A percentile compares a stretch with the other conserved stretches of the same genome.
These are phyloP conservation scores for Corchorus capsularis DNA, from an alignment of 345 rosid genomes.

Conservation along the genomic window DNA sequence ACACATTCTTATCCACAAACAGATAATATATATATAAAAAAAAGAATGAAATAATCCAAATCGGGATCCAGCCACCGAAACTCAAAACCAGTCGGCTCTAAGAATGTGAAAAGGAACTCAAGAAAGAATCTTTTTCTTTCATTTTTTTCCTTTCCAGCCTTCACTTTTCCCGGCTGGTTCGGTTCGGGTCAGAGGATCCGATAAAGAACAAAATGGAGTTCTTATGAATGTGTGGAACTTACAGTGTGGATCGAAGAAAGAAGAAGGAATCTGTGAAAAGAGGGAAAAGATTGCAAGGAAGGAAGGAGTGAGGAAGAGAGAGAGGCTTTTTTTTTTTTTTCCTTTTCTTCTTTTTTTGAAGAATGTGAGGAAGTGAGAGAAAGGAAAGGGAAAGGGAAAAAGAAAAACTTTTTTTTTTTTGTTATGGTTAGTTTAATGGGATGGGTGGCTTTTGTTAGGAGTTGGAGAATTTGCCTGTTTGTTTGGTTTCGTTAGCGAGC, in stretches of 20 bases:
- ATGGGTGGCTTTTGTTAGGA: background rate
- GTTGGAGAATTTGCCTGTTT: background rate
- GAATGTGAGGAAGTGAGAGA: background rate
- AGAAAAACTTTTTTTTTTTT: too few species aligned
- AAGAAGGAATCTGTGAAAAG: background rate
- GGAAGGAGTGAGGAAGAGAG: background rate
- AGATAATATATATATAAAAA: background rate
- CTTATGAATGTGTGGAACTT: background rate
- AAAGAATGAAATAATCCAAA: background rate
- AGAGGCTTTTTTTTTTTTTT: background rate
- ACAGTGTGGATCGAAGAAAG: slow-evolving; percentile 2
- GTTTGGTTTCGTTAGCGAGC: background rate
- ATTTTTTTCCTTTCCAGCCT: too few species aligned
- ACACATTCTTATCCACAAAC: background rate
- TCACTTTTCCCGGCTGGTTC: background rate
- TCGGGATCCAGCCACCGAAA: background rate
- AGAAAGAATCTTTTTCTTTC: background rate
- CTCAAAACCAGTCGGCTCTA: background rate
- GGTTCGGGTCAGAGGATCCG: background rate
- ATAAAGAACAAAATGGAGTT: background rate
- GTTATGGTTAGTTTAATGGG: background rate
- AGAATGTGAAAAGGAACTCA: background rate
- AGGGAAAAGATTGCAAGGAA: background rate
- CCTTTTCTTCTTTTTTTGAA: background rate
- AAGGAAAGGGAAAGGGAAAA: background rate